Percentiles rank a stretch among this genome's conserved stretches.
These are phyloP conservation scores for Phanerochaete carnosa DNA, from an alignment of 768 basidiomycete genomes.

Conservation along the genomic window DNA sequence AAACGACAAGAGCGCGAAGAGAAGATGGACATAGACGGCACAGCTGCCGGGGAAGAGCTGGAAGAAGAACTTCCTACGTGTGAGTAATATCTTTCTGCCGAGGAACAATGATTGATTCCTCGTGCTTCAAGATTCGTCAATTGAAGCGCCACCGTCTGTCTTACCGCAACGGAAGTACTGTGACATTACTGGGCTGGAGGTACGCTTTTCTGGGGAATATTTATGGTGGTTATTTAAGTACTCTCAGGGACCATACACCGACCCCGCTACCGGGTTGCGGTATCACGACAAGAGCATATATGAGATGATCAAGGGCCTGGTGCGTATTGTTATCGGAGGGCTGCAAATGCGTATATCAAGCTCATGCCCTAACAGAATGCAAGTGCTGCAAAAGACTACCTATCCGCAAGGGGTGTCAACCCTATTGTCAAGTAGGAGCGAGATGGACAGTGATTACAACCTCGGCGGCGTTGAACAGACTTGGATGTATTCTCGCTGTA, in stretches of 20 bases:
- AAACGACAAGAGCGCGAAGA: slow-evolving; percentile 48
- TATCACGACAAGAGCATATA: slow-evolving; percentile 89
- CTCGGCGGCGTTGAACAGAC: background rate
- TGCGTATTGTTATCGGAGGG: slow-evolving; percentile 27
- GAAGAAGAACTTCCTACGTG: slow-evolving; percentile 74
- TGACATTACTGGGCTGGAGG: slow-evolving; percentile 85
- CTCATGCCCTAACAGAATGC: slow-evolving; percentile 42
- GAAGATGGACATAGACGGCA: slow-evolving; percentile 58
- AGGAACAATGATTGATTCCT: background rate
- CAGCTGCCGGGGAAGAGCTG: slow-evolving; percentile 19
- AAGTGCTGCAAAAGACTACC: slow-evolving; percentile 72
- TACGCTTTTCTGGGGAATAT: slow-evolving; percentile 24
- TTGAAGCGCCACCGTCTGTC: slow-evolving; percentile 83
- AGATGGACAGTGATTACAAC: background rate
- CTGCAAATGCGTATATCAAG: background rate
- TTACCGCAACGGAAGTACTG: slow-evolving; percentile 76
- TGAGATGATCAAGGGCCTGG: slow-evolving; percentile 73
- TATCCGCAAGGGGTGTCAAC: slow-evolving; percentile 49
- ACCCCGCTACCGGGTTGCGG: slow-evolving; percentile 74
- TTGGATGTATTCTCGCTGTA: background rate
- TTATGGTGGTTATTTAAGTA: background rate
- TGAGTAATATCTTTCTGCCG: slow-evolving; percentile 30
- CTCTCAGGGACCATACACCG: slow-evolving; percentile 73
- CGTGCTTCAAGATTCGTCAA: slow-evolving; percentile 56
- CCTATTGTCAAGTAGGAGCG: slow-evolving; percentile 30